Conservation (phyloP, 345 rosid genomes). For the Moricandia arvensis region DNA sequence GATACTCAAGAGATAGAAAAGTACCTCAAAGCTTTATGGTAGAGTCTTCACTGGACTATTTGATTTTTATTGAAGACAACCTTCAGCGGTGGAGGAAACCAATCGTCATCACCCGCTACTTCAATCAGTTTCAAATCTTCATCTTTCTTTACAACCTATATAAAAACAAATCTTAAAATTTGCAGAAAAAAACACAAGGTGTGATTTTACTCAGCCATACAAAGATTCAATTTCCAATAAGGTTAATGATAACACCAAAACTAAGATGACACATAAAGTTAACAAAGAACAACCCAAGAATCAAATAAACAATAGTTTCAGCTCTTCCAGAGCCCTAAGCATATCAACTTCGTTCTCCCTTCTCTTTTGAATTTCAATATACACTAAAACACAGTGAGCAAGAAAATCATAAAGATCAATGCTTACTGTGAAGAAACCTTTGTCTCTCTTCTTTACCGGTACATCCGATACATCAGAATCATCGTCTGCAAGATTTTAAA, state of each 20-base stretch:
- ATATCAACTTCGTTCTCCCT: background rate
- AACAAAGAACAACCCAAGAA: background rate
- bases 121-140: conserved; percentile 40
- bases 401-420: conserved; percentile 6
- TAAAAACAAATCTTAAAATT: background rate
- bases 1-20: background rate
- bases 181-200: background rate
- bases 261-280: background rate
- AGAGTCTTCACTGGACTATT: conserved; percentile 48
- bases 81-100: conserved; percentile 68
- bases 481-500: conserved; percentile 23
- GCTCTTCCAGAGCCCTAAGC: background rate
- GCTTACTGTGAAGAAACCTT: conserved; percentile 16
- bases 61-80: conserved; percentile 25
- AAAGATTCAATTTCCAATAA: background rate
- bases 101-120: conserved; percentile 56
- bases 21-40: conserved; percentile 73
- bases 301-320: conserved; percentile 3
- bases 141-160: conserved; percentile 31
- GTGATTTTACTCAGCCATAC: background rate
- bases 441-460: conserved; percentile 15
- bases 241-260: background rate
- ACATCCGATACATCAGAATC: conserved; percentile 23
- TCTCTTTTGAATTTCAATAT: too few relatives aligned
- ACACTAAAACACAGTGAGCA: background rate